phyloP scores from a whole-genome alignment of 2,329 filamentous ascomycete genomes.

The Elsinoe fawcettii region DNA sequence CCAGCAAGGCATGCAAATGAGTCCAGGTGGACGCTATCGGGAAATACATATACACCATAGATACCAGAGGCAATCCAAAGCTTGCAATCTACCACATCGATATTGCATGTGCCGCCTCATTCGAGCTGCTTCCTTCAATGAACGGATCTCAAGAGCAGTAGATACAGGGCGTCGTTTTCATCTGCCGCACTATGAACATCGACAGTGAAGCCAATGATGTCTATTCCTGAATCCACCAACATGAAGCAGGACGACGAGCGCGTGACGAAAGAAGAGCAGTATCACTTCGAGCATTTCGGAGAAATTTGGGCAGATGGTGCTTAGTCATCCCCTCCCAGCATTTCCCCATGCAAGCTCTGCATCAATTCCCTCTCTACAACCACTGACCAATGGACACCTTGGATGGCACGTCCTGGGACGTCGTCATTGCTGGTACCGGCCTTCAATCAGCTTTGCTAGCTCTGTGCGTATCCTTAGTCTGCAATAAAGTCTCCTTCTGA shows the following conservation, averaged over 20 bases:
- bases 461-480: constrained; percentile 36
- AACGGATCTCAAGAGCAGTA: constrained; percentile 42
- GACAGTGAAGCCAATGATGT: constrained; percentile 37
- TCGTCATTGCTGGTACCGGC: constrained; percentile 47
- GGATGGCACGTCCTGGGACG: constrained; percentile 44
- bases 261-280: constrained; percentile 23
- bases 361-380: constrained; percentile 6
- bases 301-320: background rate
- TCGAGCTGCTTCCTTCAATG: constrained; percentile 44
- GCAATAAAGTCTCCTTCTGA: constrained; percentile 49
- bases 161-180: constrained; percentile 41
- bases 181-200: constrained; percentile 36
- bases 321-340: constrained; percentile 13
- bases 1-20: background rate
- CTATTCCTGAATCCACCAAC: constrained; percentile 18
- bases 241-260: constrained; percentile 29
- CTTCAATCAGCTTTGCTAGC: constrained; percentile 47
- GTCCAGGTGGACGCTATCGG: background rate
- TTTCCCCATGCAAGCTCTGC: constrained; percentile 3
- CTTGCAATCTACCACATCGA: background rate
- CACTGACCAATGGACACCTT: constrained; percentile 40
- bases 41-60: background rate
- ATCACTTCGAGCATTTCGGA: constrained; percentile 2
- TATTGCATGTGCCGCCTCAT: constrained; percentile 38
- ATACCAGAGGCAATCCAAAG: background rate